A percentile compares a stretch with the other conserved stretches of the same genome.
Evolutionary conservation across 108 stramenopile species (phyloP).

Genomic region (Cylindrotheca closterium): DNA sequence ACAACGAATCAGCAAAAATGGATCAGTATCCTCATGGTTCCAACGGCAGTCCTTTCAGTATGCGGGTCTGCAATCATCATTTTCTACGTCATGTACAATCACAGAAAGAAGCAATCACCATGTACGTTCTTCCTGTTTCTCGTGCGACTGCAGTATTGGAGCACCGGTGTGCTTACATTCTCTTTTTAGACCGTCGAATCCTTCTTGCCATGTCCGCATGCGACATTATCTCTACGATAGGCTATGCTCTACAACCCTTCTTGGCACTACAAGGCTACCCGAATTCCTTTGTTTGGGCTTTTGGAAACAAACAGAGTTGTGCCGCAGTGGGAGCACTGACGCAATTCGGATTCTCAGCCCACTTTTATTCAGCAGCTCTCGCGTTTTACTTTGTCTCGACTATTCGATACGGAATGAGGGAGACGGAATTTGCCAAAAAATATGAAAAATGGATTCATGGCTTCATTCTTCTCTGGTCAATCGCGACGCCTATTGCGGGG

Average conservation of each 20-base stretch:
- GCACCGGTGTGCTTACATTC: no score
- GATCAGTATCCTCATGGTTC: neutral
- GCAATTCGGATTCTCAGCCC: conserved; percentile 2
- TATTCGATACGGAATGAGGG: neutral
- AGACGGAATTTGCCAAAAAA: neutral
- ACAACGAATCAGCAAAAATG: no score
- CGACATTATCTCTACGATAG: conserved; percentile 13
- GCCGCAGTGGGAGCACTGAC: conserved; percentile 4
- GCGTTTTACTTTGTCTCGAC: conserved; percentile 5
- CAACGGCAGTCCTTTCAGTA: conserved; percentile 3
- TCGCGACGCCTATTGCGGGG: no score
- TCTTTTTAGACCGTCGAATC: conserved; percentile 10
- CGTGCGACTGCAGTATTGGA: no score
- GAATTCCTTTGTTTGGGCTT: conserved; percentile 2
- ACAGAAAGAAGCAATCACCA: no score
- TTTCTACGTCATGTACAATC: conserved; percentile 1
- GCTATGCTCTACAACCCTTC: conserved; percentile 1
- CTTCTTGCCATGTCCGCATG: conserved; percentile 19
- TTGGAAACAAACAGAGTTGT: conserved; percentile 15
- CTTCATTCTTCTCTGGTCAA: no score
- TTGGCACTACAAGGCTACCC: neutral
- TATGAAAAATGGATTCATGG: neutral
- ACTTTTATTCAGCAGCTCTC: conserved; percentile 12
- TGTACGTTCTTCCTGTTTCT: no score
- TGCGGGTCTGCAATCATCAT: conserved; percentile 9